Evolutionary conservation across 129 eudicot genomes (phyloP).

Genomic region (Lactuca saligna): DNA sequence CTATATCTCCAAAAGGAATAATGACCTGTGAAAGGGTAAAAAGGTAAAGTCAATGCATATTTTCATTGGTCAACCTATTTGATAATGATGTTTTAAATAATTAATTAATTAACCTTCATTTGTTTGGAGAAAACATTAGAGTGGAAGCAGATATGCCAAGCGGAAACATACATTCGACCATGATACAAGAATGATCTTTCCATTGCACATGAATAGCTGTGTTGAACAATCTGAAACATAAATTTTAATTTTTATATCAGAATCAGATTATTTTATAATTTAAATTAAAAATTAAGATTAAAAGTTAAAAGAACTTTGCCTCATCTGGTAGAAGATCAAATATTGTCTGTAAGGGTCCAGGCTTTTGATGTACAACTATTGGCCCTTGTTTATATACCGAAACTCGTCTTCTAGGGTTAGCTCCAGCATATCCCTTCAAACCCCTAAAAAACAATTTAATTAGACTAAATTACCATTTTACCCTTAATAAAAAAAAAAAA

Average conservation of each 20-base stretch:
- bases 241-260: conserved; percentile 4
- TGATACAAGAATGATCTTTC: conserved; percentile 98
- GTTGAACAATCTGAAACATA: conserved; percentile 69
- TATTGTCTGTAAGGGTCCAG: conserved; percentile 91
- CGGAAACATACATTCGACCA: conserved; percentile 93
- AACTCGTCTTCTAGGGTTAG: conserved; percentile 58
- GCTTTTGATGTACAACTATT: conserved; percentile 87
- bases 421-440: conserved; percentile 78
- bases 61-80: neutral
- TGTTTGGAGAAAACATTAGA: conserved; percentile 92
- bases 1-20: conserved; percentile 90
- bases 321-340: conserved; percentile 87
- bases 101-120: conserved; percentile 63
- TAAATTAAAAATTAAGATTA: neutral
- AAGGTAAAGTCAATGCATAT: conserved; percentile 13
- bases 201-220: conserved; percentile 98
- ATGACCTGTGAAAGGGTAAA: conserved; percentile 58
- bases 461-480: neutral
- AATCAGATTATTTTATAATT: neutral
- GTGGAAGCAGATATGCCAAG: conserved; percentile 96
- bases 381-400: conserved; percentile 58
- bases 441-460: conserved; percentile 39
- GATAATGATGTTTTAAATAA: too few relatives aligned
- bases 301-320: conserved; percentile 43
- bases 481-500: too few relatives aligned